phyloP scores from a whole-genome alignment of 1,284 basidiomycete species.

The Melanopsichium pennsylvanicum region DNA sequence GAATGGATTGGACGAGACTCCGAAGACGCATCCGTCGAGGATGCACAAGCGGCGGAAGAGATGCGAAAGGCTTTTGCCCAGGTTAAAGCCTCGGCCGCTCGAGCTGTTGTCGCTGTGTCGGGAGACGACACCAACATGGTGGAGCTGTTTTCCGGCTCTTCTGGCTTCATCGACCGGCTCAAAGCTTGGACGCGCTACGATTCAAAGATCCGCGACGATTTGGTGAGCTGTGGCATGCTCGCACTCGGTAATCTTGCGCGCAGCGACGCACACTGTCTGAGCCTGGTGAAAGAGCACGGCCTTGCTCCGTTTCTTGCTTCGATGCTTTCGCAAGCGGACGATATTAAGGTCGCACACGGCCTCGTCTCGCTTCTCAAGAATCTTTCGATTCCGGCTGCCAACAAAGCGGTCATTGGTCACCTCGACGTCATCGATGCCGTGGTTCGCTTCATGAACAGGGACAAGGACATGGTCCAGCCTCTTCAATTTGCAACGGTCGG shows the following conservation, averaged over 20 bases:
- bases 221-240: constrained; percentile 81
- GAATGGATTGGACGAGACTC: constrained; percentile 19
- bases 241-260: constrained; percentile 82
- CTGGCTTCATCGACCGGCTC: constrained; percentile 75
- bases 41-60: constrained; percentile 45
- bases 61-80: constrained; percentile 78
- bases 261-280: constrained; percentile 55
- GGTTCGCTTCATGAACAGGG: constrained; percentile 26
- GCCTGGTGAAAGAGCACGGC: constrained; percentile 44
- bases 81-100: constrained; percentile 83
- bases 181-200: constrained; percentile 74
- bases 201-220: constrained; percentile 72
- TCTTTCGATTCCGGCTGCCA: constrained; percentile 53
- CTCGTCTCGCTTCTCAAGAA: constrained; percentile 56
- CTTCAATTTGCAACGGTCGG: constrained; percentile 89
- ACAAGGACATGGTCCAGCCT: constrained; percentile 65
- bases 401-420: constrained; percentile 47
- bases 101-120: constrained; percentile 81
- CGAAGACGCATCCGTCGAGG: constrained; percentile 6
- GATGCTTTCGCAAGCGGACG: constrained; percentile 30
- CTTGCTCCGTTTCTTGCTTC: constrained; percentile 49
- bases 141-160: constrained; percentile 69
- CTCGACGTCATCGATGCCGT: constrained; percentile 32
- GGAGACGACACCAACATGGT: constrained; percentile 82
- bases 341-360: constrained; percentile 56